Conservation (phyloP, 257 asterid genomes). For the Jacaranda copaia region DNA sequence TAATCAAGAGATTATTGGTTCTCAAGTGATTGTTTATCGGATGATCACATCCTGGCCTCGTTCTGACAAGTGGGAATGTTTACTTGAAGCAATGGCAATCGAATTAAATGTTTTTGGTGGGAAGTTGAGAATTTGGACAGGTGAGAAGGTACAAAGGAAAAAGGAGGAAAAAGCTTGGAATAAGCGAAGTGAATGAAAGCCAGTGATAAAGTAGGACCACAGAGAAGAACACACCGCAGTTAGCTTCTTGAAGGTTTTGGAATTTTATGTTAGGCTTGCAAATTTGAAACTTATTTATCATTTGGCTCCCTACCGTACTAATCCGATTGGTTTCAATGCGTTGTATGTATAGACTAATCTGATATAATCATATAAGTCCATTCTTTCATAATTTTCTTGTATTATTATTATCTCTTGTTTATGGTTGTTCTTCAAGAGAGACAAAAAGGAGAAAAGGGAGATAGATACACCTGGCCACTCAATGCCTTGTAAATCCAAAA, state of each 20-base stretch:
- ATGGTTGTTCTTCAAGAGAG: too few relatives aligned
- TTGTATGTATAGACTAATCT: slow-evolving; percentile 37
- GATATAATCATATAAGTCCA: slow-evolving; percentile 35
- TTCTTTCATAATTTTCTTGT: slow-evolving; percentile 35
- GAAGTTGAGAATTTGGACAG: background rate
- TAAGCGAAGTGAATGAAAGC: slow-evolving; percentile 23
- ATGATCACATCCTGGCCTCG: background rate
- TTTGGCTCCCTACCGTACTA: slow-evolving; percentile 10
- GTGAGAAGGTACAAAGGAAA: background rate
- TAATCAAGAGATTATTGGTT: slow-evolving; percentile 4
- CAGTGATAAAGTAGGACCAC: slow-evolving; percentile 4
- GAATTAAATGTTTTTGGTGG: slow-evolving; percentile 22
- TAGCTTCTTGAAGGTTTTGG: slow-evolving; percentile 6
- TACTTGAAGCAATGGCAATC: background rate
- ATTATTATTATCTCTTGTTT: background rate
- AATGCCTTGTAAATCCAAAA: too few relatives aligned
- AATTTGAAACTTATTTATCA: slow-evolving; percentile 34
- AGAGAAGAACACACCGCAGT: too few relatives aligned
- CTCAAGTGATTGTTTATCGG: too few relatives aligned
- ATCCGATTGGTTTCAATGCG: slow-evolving; percentile 37
- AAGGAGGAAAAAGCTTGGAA: slow-evolving; percentile 10
- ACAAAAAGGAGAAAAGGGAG: too few relatives aligned
- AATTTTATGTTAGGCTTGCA: slow-evolving; percentile 2
- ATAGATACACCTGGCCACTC: too few relatives aligned
- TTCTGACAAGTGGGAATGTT: background rate